Conservation (phyloP, 257 asterid species). For the Mitragyna speciosa region DNA sequence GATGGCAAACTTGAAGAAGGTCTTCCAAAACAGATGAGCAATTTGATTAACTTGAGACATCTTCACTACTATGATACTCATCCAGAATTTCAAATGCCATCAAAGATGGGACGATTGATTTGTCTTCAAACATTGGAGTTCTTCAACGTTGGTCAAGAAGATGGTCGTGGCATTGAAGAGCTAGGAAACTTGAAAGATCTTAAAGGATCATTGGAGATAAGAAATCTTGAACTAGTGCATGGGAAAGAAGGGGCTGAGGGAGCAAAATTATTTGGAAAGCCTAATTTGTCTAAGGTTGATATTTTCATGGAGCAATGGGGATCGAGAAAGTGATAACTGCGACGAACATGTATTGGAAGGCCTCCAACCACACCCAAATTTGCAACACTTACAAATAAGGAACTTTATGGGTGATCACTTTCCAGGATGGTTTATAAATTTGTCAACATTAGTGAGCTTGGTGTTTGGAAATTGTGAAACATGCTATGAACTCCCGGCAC, state of each 20-base stretch:
- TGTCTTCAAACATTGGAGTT: constrained; percentile 14
- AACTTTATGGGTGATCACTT: constrained; percentile 23
- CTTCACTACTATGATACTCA: neutral
- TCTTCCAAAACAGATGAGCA: constrained; percentile 16
- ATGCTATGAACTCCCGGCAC: constrained; percentile 27
- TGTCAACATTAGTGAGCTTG: constrained; percentile 16
- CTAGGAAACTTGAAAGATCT: too few relatives aligned
- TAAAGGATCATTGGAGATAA: neutral
- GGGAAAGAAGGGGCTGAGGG: constrained; percentile 14
- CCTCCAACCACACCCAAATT: constrained; percentile 34
- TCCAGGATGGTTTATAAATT: constrained; percentile 27
- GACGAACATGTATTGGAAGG: constrained; percentile 38
- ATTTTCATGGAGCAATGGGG: neutral
- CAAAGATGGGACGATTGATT: constrained; percentile 27
- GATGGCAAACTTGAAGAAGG: neutral
- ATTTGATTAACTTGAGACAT: neutral
- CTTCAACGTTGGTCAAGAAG: constrained; percentile 8
- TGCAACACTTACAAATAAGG: constrained; percentile 10
- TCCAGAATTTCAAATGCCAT: neutral
- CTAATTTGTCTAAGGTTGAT: neutral
- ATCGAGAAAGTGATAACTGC: too few relatives aligned
- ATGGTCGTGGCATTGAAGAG: too few relatives aligned
- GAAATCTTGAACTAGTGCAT: constrained; percentile 17
- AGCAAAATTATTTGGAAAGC: constrained; percentile 21
- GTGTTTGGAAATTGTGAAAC: neutral